Percentiles rank a stretch among this genome's conserved stretches.
These are phyloP conservation scores for Sphaerostilbella broomeana DNA, from an alignment of 2,329 filamentous ascomycete genomes.

Conservation along the genomic window DNA sequence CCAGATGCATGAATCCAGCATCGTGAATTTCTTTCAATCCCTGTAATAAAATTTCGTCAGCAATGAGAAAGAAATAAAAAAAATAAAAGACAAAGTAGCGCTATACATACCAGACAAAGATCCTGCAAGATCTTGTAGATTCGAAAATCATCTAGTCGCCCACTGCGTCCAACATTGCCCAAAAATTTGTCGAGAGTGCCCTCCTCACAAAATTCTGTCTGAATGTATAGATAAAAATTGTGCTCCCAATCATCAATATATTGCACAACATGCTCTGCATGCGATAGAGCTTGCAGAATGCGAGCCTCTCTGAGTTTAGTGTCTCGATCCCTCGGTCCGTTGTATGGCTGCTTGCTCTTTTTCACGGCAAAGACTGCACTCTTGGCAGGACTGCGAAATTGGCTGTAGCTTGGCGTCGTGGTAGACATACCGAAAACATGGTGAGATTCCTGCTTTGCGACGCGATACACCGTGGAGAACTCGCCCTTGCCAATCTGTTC, in stretches of 20 bases:
- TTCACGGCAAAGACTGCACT: constrained; percentile 82
- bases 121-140: constrained; percentile 98
- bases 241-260: constrained; percentile 86
- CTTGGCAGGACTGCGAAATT: constrained; percentile 47
- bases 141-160: constrained; percentile 88
- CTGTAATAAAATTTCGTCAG: constrained; percentile 37
- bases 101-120: constrained; percentile 62
- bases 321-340: constrained; percentile 72
- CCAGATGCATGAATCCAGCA: constrained; percentile 76
- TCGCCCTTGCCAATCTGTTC: constrained; percentile 80
- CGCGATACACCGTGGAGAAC: constrained; percentile 87
- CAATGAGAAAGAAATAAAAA: constrained; percentile 12
- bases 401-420: constrained; percentile 38
- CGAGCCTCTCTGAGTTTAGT: constrained; percentile 78
- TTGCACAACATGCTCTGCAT: constrained; percentile 78
- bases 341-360: constrained; percentile 76
- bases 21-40: constrained; percentile 87
- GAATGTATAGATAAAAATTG: constrained; percentile 82
- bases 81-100: not conserved
- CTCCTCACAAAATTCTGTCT: constrained; percentile 95
- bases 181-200: constrained; percentile 85
- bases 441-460: constrained; percentile 41
- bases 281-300: constrained; percentile 67
- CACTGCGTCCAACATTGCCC: constrained; percentile 71
- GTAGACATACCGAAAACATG: constrained; percentile 34